Conservation (phyloP, 148 eudicot species). For the Rhododendron mucronatum region DNA sequence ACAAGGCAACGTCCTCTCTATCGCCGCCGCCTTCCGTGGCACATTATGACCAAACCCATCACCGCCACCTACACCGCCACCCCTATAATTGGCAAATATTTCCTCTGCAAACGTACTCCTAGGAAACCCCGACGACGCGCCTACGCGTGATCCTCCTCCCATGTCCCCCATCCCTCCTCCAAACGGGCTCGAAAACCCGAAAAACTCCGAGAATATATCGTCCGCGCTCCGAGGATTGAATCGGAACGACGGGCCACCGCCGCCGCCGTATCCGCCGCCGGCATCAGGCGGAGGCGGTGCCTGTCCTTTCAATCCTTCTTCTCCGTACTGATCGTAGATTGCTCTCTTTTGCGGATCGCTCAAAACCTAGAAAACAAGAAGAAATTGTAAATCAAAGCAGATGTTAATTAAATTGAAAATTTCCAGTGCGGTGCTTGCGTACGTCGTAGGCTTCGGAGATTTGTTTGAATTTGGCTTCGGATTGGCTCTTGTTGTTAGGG, state of each 20-base stretch:
- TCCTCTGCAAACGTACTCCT: constrained; percentile 66
- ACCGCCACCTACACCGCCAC: constrained; percentile 11
- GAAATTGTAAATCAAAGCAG: not conserved
- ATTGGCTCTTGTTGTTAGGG: constrained; percentile 63
- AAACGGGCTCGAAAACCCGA: constrained; percentile 65
- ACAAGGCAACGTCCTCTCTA: constrained; percentile 57
- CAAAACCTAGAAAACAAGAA: constrained; percentile 46
- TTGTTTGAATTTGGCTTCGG: constrained; percentile 79
- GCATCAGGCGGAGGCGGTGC: constrained; percentile 65
- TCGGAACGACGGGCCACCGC: constrained; percentile 37
- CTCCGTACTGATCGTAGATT: constrained; percentile 77
- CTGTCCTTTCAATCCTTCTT: constrained; percentile 78
- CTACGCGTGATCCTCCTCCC: constrained; percentile 7
- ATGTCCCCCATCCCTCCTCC: constrained; percentile 23
- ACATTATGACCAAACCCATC: constrained; percentile 29
- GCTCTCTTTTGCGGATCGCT: constrained; percentile 82
- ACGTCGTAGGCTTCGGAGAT: constrained; percentile 81
- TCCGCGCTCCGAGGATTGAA: constrained; percentile 69
- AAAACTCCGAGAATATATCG: constrained; percentile 78
- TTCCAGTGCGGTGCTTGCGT: not conserved
- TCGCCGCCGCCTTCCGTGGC: constrained; percentile 46
- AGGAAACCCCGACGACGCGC: constrained; percentile 30
- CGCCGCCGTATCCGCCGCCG: constrained; percentile 19
- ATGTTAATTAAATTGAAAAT: not conserved
- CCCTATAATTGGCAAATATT: constrained; percentile 40